Base-by-base conservation (phyloP, 2,329 filamentous ascomycete species). In the Saccharata proteae region DNA sequence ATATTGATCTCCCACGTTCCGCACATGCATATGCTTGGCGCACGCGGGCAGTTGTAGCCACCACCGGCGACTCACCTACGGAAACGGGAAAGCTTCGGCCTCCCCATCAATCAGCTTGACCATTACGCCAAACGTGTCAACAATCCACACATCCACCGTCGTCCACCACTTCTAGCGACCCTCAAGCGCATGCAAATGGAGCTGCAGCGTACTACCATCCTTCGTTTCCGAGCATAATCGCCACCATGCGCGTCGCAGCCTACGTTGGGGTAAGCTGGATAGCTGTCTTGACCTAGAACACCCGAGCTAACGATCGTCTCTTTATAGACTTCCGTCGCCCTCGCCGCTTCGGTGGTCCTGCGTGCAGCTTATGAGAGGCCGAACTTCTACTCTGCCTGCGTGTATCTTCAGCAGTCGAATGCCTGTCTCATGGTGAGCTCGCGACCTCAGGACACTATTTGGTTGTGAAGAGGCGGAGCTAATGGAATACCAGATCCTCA, bases 301-400 rank as follows among this genome's bases (percentile, higher is more conserved):
- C 16, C 26, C 17, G 10, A 25, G 10, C 12, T 32, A 15, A 29
- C 36, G 24, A 35, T 21, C 14, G 14, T 16, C 7, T 29, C 20
- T 16, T 22, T 12, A 34, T 17, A 34, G 35, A 32, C 30, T 22
- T 94, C 88, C 34, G 77, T 80, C 55, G 77, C 77, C 59, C 76
- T 93, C 52, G 88, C 88, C 46, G 79, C 74, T 42, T 74, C 76
- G 46, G 85, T 93, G 37, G 69, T 94, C 38, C 61, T 93, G 36
- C 90, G 86, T 52, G 88, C 90, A 39, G 88, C 96, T 59, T 80
- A 90, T 51, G 83, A 96, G 61, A 76, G 90, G 42, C 79, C 90
- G 41, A 98, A 98, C 61, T 98, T 96, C 67, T 98, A 98, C 63
- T 92, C 88, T 33, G 86, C 90, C 43, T 90, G 85, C 61, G 90